These are phyloP conservation scores for Dictyostelium gargantuum DNA, from an alignment of 208 protist species.

Conservation along the genomic window DNA sequence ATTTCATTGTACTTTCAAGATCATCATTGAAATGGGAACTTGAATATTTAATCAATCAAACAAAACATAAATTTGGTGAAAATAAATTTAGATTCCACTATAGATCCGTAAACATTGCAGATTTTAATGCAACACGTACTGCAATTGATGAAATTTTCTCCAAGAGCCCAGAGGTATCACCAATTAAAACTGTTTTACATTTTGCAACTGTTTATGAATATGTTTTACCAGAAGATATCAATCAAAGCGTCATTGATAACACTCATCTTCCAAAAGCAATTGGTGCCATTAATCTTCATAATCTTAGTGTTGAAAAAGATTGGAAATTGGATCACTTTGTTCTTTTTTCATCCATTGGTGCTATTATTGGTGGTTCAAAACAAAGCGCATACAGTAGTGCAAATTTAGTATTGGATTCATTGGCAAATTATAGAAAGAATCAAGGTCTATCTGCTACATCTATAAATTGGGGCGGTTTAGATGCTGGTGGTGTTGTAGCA, in stretches of 20 bases:
- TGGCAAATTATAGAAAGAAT: background rate
- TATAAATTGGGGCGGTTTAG: slow-evolving; percentile 47
- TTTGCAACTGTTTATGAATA: slow-evolving; percentile 62
- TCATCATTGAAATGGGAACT: slow-evolving; percentile 41
- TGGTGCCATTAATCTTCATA: slow-evolving; percentile 74
- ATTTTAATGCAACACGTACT: background rate
- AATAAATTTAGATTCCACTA: background rate
- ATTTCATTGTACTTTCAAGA: slow-evolving; percentile 30
- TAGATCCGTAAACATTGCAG: background rate
- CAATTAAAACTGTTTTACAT: slow-evolving; percentile 23
- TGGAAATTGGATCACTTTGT: slow-evolving; percentile 48
- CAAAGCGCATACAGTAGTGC: slow-evolving; percentile 73
- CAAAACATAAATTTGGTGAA: background rate
- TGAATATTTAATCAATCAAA: slow-evolving; percentile 13
- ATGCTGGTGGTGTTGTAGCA: background rate
- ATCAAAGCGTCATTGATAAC: background rate
- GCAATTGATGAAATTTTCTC: background rate
- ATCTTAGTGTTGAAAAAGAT: background rate
- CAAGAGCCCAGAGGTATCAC: background rate
- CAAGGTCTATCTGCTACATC: background rate
- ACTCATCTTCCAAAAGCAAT: slow-evolving; percentile 67
- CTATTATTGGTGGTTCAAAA: slow-evolving; percentile 64
- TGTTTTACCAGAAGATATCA: background rate
- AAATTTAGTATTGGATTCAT: slow-evolving; percentile 71
- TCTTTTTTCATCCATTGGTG: slow-evolving; percentile 73